These are phyloP conservation scores for Samsoniella hepiali DNA, from an alignment of 2,329 filamentous ascomycete species.

Conservation along the genomic window DNA sequence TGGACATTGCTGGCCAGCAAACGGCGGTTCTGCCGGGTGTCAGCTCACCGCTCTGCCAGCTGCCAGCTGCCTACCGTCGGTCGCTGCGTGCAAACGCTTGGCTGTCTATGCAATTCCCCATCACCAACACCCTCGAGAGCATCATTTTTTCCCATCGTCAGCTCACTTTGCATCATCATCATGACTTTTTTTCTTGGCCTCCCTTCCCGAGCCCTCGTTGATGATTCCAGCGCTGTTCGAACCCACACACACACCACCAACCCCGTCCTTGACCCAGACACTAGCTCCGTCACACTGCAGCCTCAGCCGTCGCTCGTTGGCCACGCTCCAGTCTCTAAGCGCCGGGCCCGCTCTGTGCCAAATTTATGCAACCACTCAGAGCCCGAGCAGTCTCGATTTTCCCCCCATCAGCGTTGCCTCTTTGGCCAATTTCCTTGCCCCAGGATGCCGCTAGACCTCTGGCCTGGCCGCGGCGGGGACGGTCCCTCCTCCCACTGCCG, in stretches of 20 bases:
- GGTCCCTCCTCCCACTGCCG: background rate
- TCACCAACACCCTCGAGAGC: background rate
- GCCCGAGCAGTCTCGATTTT: conserved; percentile 19
- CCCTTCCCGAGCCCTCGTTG: background rate
- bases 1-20: background rate
- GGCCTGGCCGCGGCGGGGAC: background rate
- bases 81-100: background rate
- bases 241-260: background rate
- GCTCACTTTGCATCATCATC: conserved; percentile 3
- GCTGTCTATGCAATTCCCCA: background rate
- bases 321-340: conserved; percentile 24
- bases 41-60: conserved; percentile 1
- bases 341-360: conserved; percentile 27
- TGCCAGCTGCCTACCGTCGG: background rate
- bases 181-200: background rate
- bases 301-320: conserved; percentile 18
- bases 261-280: conserved; percentile 15
- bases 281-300: conserved; percentile 18
- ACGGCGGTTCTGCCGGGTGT: background rate
- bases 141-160: background rate
- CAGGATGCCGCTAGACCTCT: conserved; percentile 2
- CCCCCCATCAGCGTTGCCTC: conserved; percentile 27
- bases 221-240: conserved; percentile 2
- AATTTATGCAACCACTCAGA: conserved; percentile 30
- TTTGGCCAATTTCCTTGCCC: conserved; percentile 7